phyloP scores from a whole-genome alignment of 805 yeast genomes.

The Candida berthetii region DNA sequence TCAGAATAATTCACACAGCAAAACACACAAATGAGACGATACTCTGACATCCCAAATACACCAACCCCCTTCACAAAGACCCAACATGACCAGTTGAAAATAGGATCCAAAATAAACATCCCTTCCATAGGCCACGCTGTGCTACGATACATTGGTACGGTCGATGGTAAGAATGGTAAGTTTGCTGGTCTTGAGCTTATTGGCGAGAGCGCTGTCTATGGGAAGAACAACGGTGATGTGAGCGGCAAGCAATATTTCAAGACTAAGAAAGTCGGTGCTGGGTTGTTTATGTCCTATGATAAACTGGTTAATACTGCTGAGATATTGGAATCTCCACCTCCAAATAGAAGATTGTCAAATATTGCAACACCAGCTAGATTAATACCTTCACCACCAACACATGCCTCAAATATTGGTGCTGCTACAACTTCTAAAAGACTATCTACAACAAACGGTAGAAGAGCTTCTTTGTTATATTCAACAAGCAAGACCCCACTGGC shows the following conservation, averaged over 20 bases:
- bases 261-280: conserved; percentile 58
- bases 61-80: conserved; percentile 3
- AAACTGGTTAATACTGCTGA: conserved; percentile 22
- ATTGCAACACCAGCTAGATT: neutral
- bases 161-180: conserved; percentile 64
- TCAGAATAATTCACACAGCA: neutral
- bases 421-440: neutral
- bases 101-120: conserved; percentile 26
- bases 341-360: conserved; percentile 4
- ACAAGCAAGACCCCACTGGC: conserved; percentile 7
- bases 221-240: conserved; percentile 84
- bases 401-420: neutral
- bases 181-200: conserved; percentile 86
- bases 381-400: conserved; percentile 2
- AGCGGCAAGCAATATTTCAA: conserved; percentile 66
- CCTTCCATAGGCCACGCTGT: conserved; percentile 72
- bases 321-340: conserved; percentile 10
- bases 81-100: conserved; percentile 2
- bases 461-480: neutral
- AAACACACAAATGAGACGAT: neutral
- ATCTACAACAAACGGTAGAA: conserved; percentile 2
- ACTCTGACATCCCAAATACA: conserved; percentile 2
- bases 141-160: conserved; percentile 65
- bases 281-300: conserved; percentile 64
- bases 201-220: conserved; percentile 57